Evolutionary conservation across 306 rosid genomes (phyloP).

Genomic region (Castanea mollissima): DNA sequence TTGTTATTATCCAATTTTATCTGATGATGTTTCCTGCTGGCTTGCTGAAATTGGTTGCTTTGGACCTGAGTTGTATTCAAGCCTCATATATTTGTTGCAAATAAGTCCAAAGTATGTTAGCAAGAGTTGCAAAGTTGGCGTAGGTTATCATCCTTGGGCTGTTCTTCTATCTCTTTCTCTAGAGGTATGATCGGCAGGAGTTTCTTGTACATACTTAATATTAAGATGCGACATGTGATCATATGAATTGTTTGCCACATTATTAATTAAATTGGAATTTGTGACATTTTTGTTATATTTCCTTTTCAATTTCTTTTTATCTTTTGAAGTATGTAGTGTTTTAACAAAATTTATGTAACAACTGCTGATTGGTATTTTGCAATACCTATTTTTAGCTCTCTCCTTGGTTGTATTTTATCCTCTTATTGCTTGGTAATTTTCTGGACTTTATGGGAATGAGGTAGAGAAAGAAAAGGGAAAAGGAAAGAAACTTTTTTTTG

Average conservation of each 20-base stretch:
- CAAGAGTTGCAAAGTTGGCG: slow-evolving; percentile 35
- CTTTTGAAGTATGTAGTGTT: neutral
- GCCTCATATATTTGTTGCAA: slow-evolving; percentile 28
- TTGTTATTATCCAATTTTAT: slow-evolving; percentile 20
- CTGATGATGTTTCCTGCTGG: slow-evolving; percentile 16
- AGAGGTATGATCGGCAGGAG: slow-evolving; percentile 12
- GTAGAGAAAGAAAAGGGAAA: too few relatives aligned
- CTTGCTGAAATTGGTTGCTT: slow-evolving; percentile 33
- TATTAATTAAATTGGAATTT: neutral
- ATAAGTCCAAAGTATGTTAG: slow-evolving; percentile 45
- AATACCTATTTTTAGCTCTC: neutral
- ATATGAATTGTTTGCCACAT: slow-evolving; percentile 22
- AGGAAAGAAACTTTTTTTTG: too few relatives aligned
- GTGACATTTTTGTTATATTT: neutral
- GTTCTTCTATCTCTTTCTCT: slow-evolving; percentile 21
- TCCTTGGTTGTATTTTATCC: too few relatives aligned
- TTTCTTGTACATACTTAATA: slow-evolving; percentile 37
- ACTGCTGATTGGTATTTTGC: neutral
- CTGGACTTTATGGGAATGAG: too few relatives aligned
- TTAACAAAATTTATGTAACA: neutral
- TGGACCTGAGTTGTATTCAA: slow-evolving; percentile 29
- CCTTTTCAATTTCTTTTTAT: neutral
- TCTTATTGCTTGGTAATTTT: too few relatives aligned
- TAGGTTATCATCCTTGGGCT: slow-evolving; percentile 30
- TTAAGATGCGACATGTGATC: slow-evolving; percentile 1